These are phyloP conservation scores for Closterium sp. DNA, from an alignment of 139 green algal species.

Conservation along the genomic window DNA sequence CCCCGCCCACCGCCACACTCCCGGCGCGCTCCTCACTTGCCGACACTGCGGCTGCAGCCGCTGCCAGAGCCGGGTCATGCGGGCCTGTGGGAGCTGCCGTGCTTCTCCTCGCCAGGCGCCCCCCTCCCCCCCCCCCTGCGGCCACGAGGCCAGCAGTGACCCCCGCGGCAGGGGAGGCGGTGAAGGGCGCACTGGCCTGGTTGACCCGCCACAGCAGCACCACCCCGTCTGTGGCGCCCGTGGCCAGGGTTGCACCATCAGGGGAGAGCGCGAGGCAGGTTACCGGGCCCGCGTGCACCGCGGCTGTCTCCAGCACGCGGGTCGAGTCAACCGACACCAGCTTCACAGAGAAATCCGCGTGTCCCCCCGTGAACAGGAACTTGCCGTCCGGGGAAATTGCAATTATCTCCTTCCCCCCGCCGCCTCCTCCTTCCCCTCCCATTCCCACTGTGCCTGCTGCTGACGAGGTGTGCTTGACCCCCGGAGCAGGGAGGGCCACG, in stretches of 20 bases:
- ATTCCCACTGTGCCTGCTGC: neutral
- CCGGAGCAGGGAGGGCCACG: neutral
- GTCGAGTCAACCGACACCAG: slow-evolving; percentile 20
- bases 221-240: slow-evolving; percentile 61
- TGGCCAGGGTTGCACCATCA: slow-evolving; percentile 55
- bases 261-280: slow-evolving; percentile 61
- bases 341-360: slow-evolving; percentile 40
- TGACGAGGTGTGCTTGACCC: neutral
- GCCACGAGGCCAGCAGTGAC: neutral
- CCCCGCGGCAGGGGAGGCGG: neutral
- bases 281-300: slow-evolving; percentile 60
- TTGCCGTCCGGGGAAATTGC: slow-evolving; percentile 17
- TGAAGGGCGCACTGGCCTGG: neutral
- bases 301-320: slow-evolving; percentile 60
- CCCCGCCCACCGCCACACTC: neutral
- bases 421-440: neutral
- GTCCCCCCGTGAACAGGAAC: slow-evolving; percentile 25
- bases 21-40: neutral
- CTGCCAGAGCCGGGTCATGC: neutral
- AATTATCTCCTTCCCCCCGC: neutral
- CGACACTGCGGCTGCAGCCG: neutral
- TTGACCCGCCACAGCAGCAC: slow-evolving; percentile 63
- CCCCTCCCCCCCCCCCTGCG: neutral
- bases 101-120: neutral
- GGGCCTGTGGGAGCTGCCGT: neutral